Base-by-base conservation (phyloP, 2,329 filamentous ascomycete species). In the Aspergillus vadensis region DNA sequence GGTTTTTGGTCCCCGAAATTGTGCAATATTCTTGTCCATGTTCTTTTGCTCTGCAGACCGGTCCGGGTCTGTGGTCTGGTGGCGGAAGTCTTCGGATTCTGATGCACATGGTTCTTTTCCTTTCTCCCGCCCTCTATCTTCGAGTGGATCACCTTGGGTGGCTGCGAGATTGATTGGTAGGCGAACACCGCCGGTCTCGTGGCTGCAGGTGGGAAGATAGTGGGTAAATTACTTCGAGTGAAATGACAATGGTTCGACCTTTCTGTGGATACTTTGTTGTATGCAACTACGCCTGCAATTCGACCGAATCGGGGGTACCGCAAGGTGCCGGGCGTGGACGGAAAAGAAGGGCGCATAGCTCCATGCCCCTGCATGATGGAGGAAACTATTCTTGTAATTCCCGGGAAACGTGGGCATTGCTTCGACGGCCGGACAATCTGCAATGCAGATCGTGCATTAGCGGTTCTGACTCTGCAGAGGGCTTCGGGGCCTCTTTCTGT, bases 1-100 rank as follows among this genome's bases (percentile, higher is more conserved):
- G 63, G 63, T 60, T 61, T 49, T 63, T 59, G 67, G 61, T 63
- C 58, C 63, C 63, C 59, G 55, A 67, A 60, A 53, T 53, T 66
- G 65, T 68, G 66, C 65, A 64, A 63, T 64, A 68, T 62, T 52
- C 61, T 55, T 63, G 44, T 59, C 52, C 50, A 54, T 65, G 55
- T 44, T 57, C 41, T 61, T 59, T 57, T 51, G 30, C 36, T 59
- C 32, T 48, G 36, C 19, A 48, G 41, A 50, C 47, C 49, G 55
- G 8, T 60, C 43, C 17, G 17, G 57, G 60, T 55, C 43, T 36
- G 57, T 61, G 56, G 54, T 61, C 60, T 60, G 63, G 57, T 63
- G 62, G 65, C 50, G 57, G 36, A 44, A 62, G 43, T 65, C 49
- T 62, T 65, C 41, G 50, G 30, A 56, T 39, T 58, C 47, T 32